A percentile compares a stretch with the other conserved stretches of the same genome.
Conservation (phyloP, 768 basidiomycete genomes). For the Pleurotus djamor region DNA sequence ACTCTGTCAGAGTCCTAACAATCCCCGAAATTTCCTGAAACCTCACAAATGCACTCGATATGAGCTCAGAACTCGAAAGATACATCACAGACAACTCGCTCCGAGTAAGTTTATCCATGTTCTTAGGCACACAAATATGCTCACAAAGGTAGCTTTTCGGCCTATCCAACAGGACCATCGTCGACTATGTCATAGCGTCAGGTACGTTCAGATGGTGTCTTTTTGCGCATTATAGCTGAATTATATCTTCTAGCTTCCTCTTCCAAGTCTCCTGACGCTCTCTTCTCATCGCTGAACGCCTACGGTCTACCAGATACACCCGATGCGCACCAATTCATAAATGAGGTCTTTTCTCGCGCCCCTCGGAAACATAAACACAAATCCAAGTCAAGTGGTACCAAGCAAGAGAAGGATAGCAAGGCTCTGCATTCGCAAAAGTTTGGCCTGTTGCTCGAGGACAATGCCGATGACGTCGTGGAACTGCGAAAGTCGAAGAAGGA, state of each 20-base stretch:
- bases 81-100: constrained; percentile 82
- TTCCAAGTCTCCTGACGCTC: constrained; percentile 75
- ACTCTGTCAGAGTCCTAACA: not conserved
- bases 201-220: constrained; percentile 40
- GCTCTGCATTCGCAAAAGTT: constrained; percentile 71
- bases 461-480: constrained; percentile 39
- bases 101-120: constrained; percentile 39
- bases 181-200: constrained; percentile 86
- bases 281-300: constrained; percentile 72
- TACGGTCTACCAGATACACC: constrained; percentile 82
- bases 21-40: too few relatives aligned
- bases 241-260: constrained; percentile 56
- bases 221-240: not conserved
- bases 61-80: constrained; percentile 64
- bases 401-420: constrained; percentile 76
- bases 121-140: not conserved
- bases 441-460: constrained; percentile 82
- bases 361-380: constrained; percentile 81
- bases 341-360: constrained; percentile 70
- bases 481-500: constrained; percentile 19
- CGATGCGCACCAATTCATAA: constrained; percentile 77
- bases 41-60: constrained; percentile 16
- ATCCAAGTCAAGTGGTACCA: constrained; percentile 44
- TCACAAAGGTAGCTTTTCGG: constrained; percentile 63
- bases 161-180: constrained; percentile 77